phyloP scores from a whole-genome alignment of 2,329 filamentous ascomycete genomes.

The Ilyonectria sp. region DNA sequence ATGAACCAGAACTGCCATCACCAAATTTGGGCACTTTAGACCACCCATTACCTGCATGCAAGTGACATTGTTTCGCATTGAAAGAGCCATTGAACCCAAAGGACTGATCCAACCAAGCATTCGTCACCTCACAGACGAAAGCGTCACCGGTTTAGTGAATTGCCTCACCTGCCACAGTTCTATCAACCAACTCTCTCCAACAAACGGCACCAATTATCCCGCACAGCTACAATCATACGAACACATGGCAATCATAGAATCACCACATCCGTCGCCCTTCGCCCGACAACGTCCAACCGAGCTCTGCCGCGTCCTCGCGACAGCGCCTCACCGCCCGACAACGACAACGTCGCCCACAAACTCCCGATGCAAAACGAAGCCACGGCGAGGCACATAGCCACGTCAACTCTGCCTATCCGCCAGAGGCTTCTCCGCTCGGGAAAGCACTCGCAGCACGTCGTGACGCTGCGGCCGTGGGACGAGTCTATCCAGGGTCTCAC shows the following conservation, averaged over 20 bases:
- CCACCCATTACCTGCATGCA: too few relatives aligned
- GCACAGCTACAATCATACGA: neutral
- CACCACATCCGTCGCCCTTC: slow-evolving; percentile 2
- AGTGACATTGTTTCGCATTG: neutral
- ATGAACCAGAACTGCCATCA: too few relatives aligned
- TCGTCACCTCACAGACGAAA: neutral
- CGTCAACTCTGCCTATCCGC: slow-evolving; percentile 2
- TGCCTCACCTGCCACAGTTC: neutral
- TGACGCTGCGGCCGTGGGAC: slow-evolving; percentile 27
- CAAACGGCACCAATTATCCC: neutral
- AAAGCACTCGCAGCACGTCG: slow-evolving; percentile 3
- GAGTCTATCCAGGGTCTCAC: slow-evolving; percentile 4
- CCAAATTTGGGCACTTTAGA: too few relatives aligned
- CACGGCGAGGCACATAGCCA: slow-evolving; percentile 3
- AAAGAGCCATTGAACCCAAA: neutral
- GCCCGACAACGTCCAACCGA: neutral
- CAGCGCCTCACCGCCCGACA: neutral
- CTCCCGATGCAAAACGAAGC: neutral
- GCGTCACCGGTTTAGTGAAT: neutral
- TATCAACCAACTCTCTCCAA: neutral
- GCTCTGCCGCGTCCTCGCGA: neutral
- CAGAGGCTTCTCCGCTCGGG: neutral
- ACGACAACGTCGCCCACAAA: neutral
- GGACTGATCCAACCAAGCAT: neutral
- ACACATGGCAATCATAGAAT: slow-evolving; percentile 19